phyloP scores from a whole-genome alignment of 2,329 filamentous ascomycete species.

The Fusarium concolor region DNA sequence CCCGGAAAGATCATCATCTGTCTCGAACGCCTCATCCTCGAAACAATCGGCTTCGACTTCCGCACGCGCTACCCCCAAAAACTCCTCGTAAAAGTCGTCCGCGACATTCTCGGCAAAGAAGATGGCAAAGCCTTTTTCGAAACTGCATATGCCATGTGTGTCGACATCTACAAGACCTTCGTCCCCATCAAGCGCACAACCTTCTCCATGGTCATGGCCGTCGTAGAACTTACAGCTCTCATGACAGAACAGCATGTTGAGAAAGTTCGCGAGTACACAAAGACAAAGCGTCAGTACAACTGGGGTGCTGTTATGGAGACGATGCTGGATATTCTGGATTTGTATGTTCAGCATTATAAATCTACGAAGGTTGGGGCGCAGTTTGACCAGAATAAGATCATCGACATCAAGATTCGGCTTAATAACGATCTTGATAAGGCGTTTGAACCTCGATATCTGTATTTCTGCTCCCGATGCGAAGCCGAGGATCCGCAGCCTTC shows the following conservation, averaged over 20 bases:
- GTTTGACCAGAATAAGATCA: slow-evolving; percentile 81
- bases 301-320: slow-evolving; percentile 74
- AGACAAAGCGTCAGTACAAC: slow-evolving; percentile 60
- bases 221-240: slow-evolving; percentile 82
- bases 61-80: slow-evolving; percentile 89
- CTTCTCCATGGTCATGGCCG: slow-evolving; percentile 84
- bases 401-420: slow-evolving; percentile 86
- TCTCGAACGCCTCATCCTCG: slow-evolving; percentile 91
- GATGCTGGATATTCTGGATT: slow-evolving; percentile 87
- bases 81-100: slow-evolving; percentile 81
- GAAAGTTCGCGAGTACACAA: slow-evolving; percentile 61
- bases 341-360: slow-evolving; percentile 87
- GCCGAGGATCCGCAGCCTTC: slow-evolving; percentile 51
- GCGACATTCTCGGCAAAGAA: slow-evolving; percentile 61
- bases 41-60: slow-evolving; percentile 94
- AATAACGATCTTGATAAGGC: slow-evolving; percentile 81
- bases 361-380: slow-evolving; percentile 78
- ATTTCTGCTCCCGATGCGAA: slow-evolving; percentile 67
- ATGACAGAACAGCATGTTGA: slow-evolving; percentile 65
- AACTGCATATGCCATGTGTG: slow-evolving; percentile 82
- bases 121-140: slow-evolving; percentile 67
- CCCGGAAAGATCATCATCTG: slow-evolving; percentile 86
- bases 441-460: slow-evolving; percentile 72
- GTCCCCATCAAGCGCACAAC: slow-evolving; percentile 90
- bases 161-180: slow-evolving; percentile 94